These are phyloP conservation scores for Russula sp. DNA, from an alignment of 768 basidiomycete species.

Conservation along the genomic window DNA sequence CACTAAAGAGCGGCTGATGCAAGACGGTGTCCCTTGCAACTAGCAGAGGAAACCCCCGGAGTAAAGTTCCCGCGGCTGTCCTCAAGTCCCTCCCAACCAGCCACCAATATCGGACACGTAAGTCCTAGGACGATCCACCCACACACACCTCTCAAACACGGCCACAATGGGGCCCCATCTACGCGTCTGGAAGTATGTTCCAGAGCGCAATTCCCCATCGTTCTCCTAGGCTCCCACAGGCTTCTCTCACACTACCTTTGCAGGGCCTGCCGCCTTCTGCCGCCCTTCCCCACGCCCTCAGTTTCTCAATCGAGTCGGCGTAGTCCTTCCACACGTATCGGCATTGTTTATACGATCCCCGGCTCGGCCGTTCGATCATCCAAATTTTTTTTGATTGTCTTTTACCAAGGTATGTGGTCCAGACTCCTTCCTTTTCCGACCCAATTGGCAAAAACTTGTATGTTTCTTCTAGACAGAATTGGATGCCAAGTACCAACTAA, in stretches of 20 bases:
- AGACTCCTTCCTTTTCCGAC: not conserved
- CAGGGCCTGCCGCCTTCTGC: not conserved
- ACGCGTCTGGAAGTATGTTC: not conserved
- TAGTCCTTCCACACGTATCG: not conserved
- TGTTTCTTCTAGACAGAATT: not conserved
- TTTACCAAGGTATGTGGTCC: not conserved
- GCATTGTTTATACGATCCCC: not conserved
- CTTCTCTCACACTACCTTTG: not conserved
- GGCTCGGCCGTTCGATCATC: not conserved
- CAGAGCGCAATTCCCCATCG: not conserved
- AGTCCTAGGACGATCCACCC: not conserved
- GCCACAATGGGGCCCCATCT: not conserved
- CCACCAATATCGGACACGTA: not conserved
- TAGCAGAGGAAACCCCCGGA: not conserved
- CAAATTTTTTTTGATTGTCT: not conserved
- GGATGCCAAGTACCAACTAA: no score
- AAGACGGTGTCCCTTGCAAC: not conserved
- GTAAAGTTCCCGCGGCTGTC: not conserved
- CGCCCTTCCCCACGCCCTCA: not conserved
- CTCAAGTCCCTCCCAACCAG: not conserved
- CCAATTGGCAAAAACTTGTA: not conserved
- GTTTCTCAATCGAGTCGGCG: not conserved
- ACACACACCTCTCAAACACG: not conserved
- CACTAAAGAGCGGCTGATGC: not conserved
- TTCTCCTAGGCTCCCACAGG: constrained; percentile 14